Evolutionary conservation across 129 eudicot species (phyloP).

Genomic region (Apium graveolens): DNA sequence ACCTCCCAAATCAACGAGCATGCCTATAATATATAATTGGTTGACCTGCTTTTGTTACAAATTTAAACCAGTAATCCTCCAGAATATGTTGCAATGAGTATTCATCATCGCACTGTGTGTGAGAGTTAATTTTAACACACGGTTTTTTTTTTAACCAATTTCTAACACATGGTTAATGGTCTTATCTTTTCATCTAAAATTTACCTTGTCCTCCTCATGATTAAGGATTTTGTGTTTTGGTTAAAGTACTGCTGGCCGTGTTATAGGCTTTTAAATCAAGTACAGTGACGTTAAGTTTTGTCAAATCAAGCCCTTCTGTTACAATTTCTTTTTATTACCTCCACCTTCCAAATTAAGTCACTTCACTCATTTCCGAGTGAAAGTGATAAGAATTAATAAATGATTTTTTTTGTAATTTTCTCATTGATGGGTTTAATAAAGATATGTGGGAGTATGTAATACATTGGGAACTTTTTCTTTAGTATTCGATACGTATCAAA

Average conservation of each 20-base stretch:
- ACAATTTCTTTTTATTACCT: neutral
- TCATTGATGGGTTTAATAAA: too few species aligned
- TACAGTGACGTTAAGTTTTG: conserved; percentile 7
- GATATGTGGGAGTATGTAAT: too few species aligned
- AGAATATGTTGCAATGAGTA: too few species aligned
- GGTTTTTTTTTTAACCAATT: too few species aligned
- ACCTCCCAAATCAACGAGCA: neutral
- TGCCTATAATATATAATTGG: neutral
- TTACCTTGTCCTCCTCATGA: neutral
- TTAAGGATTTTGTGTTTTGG: neutral
- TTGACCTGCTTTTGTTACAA: neutral
- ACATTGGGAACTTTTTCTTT: too few species aligned
- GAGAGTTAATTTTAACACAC: neutral
- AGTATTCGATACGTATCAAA: too few species aligned
- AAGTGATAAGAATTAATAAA: too few species aligned
- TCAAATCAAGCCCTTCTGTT: neutral
- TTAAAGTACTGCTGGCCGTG: neutral
- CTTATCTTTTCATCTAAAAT: neutral
- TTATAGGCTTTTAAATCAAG: neutral
- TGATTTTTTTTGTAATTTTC: too few species aligned
- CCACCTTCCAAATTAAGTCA: neutral
- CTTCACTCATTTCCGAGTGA: neutral
- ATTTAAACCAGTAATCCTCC: neutral
- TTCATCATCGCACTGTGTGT: neutral
- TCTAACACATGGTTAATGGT: neutral